phyloP scores from a whole-genome alignment of 768 basidiomycete species.

The Rhodotorula sphaerocarpa region DNA sequence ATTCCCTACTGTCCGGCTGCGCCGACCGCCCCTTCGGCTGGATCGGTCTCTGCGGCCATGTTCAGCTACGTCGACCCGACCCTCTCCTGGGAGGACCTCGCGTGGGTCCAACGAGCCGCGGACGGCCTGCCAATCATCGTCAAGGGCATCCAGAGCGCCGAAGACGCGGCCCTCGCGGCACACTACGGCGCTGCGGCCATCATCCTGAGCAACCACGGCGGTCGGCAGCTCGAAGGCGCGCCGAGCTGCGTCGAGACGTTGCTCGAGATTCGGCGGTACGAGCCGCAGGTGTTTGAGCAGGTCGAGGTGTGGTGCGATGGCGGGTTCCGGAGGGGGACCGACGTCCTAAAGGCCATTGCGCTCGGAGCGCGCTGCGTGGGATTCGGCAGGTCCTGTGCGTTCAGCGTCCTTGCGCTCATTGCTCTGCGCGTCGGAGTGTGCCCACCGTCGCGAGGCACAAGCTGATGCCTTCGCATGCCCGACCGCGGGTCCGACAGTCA shows the following conservation, averaged over 20 bases:
- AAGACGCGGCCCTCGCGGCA: constrained; percentile 75
- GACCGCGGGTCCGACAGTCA: no score
- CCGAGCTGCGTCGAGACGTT: constrained; percentile 39
- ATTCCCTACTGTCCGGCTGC: background rate
- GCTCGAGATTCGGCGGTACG: constrained; percentile 45
- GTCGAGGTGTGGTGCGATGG: constrained; percentile 50
- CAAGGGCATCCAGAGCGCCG: constrained; percentile 44
- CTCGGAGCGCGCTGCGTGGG: constrained; percentile 76
- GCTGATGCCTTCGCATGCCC: no score
- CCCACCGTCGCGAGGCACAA: no score
- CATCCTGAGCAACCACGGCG: constrained; percentile 84
- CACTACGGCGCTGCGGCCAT: constrained; percentile 81
- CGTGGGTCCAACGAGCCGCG: constrained; percentile 35
- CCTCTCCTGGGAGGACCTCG: constrained; percentile 29
- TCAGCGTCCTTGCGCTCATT: background rate
- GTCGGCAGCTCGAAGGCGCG: constrained; percentile 39
- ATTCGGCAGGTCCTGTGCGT: constrained; percentile 79
- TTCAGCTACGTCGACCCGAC: constrained; percentile 35
- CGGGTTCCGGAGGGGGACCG: constrained; percentile 50
- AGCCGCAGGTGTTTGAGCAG: constrained; percentile 46
- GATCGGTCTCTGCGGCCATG: constrained; percentile 32
- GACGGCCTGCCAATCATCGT: constrained; percentile 43
- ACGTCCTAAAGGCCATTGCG: constrained; percentile 48
- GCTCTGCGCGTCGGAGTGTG: no score
- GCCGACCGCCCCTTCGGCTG: constrained; percentile 7